phyloP scores from a whole-genome alignment of 331 rosid genomes.

The Malus hybrid region DNA sequence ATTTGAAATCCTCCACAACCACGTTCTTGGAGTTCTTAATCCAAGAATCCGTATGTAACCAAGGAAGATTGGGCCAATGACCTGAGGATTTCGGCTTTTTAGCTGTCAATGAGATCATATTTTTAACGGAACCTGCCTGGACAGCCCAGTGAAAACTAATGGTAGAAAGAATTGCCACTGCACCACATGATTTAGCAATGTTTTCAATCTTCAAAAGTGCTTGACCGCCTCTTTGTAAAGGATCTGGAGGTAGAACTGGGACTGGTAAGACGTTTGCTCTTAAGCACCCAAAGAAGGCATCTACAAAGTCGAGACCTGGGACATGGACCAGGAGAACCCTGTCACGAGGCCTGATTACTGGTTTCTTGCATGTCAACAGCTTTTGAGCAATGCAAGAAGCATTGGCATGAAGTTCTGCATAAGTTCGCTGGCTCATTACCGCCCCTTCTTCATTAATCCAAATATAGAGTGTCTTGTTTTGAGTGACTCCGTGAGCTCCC shows the following conservation, averaged over 20 bases:
- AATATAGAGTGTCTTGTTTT: conserved; percentile 51
- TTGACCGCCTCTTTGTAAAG: conserved; percentile 81
- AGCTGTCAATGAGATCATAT: conserved; percentile 36
- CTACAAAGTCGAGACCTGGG: conserved; percentile 79
- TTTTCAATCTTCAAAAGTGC: conserved; percentile 72
- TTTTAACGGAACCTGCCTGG: conserved; percentile 63
- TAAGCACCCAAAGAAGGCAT: conserved; percentile 86
- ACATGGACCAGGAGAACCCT: conserved; percentile 67
- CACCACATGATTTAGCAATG: conserved; percentile 64
- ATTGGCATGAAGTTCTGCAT: conserved; percentile 51
- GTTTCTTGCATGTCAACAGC: conserved; percentile 62
- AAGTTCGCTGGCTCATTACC: conserved; percentile 51
- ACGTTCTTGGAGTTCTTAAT: conserved; percentile 50
- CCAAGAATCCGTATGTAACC: conserved; percentile 83
- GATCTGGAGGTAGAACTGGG: conserved; percentile 91
- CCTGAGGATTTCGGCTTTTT: conserved; percentile 49
- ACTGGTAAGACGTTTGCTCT: conserved; percentile 72
- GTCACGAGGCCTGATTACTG: conserved; percentile 72
- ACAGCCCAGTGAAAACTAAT: conserved; percentile 75
- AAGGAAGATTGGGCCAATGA: conserved; percentile 79
- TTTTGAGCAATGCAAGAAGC: conserved; percentile 74
- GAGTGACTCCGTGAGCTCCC: conserved; percentile 61
- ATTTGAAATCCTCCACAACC: conserved; percentile 17
- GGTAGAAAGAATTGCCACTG: conserved; percentile 78
- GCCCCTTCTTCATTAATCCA: conserved; percentile 82